A percentile compares a stretch with the other conserved stretches of the same genome.
Evolutionary conservation across 441 rosid species (phyloP).

Genomic region (Bruguiera hainesii): DNA sequence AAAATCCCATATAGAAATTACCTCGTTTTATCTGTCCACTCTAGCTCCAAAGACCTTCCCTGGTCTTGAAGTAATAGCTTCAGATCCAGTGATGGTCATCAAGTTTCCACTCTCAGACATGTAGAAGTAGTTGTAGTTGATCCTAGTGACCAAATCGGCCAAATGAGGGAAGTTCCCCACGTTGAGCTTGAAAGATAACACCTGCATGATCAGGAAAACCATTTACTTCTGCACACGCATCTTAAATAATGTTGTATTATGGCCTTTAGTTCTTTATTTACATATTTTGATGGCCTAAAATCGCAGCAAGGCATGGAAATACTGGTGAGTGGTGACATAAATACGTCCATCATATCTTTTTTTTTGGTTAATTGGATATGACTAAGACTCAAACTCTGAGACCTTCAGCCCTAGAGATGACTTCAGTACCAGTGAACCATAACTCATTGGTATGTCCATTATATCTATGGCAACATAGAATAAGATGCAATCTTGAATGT

Average conservation of each 20-base stretch:
- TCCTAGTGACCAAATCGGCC: constrained; percentile 87
- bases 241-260: not conserved
- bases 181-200: constrained; percentile 79
- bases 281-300: too few relatives aligned
- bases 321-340: too few relatives aligned
- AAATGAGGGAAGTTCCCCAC: constrained; percentile 93
- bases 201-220: constrained; percentile 36
- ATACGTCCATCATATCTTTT: too few relatives aligned
- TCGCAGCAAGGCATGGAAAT: too few relatives aligned
- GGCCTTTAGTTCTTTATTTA: too few relatives aligned
- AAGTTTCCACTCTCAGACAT: constrained; percentile 81
- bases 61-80: constrained; percentile 36
- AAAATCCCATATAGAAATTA: too few relatives aligned
- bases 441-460: too few relatives aligned
- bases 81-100: constrained; percentile 53
- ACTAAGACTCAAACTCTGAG: too few relatives aligned
- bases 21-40: constrained; percentile 11
- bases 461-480: too few relatives aligned
- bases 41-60: constrained; percentile 31
- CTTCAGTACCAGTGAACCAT: too few relatives aligned
- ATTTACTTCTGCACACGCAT: not conserved
- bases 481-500: not conserved
- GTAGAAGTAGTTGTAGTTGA: constrained; percentile 89
- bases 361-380: too few relatives aligned
- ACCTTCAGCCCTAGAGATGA: too few relatives aligned